Conservation (phyloP, 2,329 filamentous ascomycete species). For the Alternaria atra region DNA sequence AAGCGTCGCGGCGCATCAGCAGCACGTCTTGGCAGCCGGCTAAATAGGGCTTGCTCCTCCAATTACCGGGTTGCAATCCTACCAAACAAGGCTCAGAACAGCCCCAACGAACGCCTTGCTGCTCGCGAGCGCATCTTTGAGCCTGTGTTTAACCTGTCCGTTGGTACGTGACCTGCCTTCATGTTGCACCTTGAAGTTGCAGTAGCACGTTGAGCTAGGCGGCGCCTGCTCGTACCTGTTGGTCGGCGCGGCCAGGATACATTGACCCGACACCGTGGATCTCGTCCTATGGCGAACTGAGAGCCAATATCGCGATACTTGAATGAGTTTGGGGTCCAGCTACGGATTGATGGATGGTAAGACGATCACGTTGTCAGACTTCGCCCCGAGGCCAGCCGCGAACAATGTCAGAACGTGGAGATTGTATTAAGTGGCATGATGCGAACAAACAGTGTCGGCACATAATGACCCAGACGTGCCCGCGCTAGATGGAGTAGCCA, state of each 20-base stretch:
- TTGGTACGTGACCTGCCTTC: constrained; percentile 9
- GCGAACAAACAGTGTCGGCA: neutral
- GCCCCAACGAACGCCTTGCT: constrained; percentile 13
- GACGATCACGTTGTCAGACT: neutral
- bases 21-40: constrained; percentile 33
- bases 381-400: neutral
- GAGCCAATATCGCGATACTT: neutral
- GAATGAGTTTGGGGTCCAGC: neutral
- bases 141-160: constrained; percentile 19
- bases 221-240: neutral
- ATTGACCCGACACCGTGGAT: neutral
- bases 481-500: neutral
- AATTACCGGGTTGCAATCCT: constrained; percentile 26
- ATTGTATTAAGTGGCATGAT: neutral
- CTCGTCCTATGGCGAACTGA: neutral
- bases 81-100: constrained; percentile 24
- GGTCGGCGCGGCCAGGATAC: constrained; percentile 3
- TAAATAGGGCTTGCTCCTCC: constrained; percentile 34
- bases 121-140: constrained; percentile 3
- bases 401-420: neutral
- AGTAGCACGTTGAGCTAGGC: neutral
- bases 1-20: constrained; percentile 35
- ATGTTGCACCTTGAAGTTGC: constrained; percentile 26
- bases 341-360: neutral
- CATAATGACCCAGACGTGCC: neutral